Evolutionary conservation across 78 protist species (phyloP).

Genomic region (Dictyostelium capitatum): DNA sequence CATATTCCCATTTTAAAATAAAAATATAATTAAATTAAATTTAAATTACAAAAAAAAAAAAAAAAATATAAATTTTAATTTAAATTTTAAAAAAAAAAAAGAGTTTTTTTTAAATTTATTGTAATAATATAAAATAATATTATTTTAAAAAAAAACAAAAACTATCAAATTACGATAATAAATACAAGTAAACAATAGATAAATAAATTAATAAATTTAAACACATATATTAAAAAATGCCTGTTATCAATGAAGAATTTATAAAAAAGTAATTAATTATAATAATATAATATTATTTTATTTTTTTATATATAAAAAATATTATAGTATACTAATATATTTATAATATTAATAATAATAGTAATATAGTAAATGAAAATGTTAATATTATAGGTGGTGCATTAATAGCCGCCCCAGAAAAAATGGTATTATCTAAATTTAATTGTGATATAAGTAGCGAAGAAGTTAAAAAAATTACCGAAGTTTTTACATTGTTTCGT

Average conservation of each 20-base stretch:
- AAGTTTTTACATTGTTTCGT: neutral
- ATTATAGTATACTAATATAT: no score
- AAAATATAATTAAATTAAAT: no score
- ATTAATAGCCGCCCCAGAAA: neutral
- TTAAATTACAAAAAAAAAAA: no score
- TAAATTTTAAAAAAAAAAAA: no score
- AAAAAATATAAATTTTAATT: no score
- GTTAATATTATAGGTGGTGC: neutral
- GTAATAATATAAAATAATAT: no score
- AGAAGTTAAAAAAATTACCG: neutral
- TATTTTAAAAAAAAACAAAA: constrained; percentile 6
- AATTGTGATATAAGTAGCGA: neutral
- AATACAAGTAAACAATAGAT: neutral
- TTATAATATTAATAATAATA: no score
- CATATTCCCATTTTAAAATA: no score
- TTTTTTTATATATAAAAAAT: no score
- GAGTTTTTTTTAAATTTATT: no score
- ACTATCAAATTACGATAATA: neutral
- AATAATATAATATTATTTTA: no score
- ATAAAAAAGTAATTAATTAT: neutral
- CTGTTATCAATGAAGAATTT: neutral
- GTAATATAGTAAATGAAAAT: constrained; percentile 8
- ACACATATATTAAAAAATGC: neutral
- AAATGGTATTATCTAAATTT: neutral
- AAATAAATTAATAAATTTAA: neutral